Base-by-base conservation (phyloP, 2,329 filamentous ascomycete genomes). In the Teratosphaeria pseudoeucalypti region DNA sequence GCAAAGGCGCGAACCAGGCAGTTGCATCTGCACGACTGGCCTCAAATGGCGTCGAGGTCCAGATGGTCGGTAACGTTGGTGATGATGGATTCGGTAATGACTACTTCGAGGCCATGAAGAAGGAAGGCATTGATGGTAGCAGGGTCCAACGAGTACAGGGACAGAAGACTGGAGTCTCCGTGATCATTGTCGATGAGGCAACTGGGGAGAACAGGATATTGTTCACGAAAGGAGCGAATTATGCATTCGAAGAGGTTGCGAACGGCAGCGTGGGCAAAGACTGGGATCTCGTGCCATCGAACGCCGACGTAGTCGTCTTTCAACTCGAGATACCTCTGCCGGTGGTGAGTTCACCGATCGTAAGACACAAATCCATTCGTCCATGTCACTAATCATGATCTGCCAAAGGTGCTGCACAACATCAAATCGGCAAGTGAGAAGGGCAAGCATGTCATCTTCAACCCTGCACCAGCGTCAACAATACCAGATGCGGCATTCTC, bases 1-100 rank as follows among this genome's bases (percentile, higher is more conserved):
- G 94, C 60, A 99, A 99, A 77, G 92, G 92, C 64, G 91, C 92
- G 62, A 97, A 97, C 78, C 92, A 97, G 78, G 92, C 91, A 61
- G 89, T 96, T 59, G 66, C 63, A 59, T 67, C 64, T 56, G 68
- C 68, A 14, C 64, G 69, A n/a, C 66, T 71, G 9, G 63, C 66
- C 12, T 59, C 62, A 23, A 43, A 62, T 23, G 61, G 65, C 65
- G 72, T 79, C 34, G 70, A 75, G 43, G 78, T 81, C 26, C 70
- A 72, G 26, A 81, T 81, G 77, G 71, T 80, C 5, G 79, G 79
- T 12, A 75, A 76, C 43, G 77, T 81, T 1, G 79, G 79, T 7
- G 71, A 75, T 34, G 79, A 81, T 61, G 68, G 72, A 39, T 80
- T 73, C 62, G 76, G 66, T 23, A 63, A 56, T 57, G 72, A 63